These are phyloP conservation scores for Calocybe indica DNA, from an alignment of 768 basidiomycete species.

Conservation along the genomic window DNA sequence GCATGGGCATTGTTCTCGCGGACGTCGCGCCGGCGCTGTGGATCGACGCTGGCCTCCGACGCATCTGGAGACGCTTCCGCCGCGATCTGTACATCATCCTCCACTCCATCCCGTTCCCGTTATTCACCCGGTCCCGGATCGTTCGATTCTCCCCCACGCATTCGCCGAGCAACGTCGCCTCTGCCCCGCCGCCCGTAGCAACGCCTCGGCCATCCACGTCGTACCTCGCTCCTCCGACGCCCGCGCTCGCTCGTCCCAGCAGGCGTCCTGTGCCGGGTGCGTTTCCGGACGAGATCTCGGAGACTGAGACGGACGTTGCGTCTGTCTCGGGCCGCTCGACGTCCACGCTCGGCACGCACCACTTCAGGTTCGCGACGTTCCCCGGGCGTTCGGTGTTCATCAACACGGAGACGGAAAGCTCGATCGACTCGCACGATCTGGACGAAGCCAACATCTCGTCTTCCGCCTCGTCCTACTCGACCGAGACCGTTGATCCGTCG, in stretches of 20 bases:
- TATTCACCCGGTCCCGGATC: background rate
- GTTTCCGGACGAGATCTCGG: background rate
- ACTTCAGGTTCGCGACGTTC: too few relatives aligned
- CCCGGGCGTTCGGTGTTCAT: background rate
- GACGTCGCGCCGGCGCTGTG: slow-evolving; percentile 44
- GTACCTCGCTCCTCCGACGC: background rate
- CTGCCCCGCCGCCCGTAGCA: too few relatives aligned
- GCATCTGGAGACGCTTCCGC: slow-evolving; percentile 28
- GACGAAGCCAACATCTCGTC: background rate
- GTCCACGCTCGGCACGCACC: background rate
- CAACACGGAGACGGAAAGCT: background rate
- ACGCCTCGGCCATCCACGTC: too few relatives aligned
- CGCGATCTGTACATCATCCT: slow-evolving; percentile 16
- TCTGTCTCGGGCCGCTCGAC: background rate
- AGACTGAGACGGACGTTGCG: background rate
- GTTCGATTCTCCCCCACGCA: background rate
- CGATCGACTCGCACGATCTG: background rate
- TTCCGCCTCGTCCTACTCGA: background rate
- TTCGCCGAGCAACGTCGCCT: background rate
- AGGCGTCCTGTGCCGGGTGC: background rate
- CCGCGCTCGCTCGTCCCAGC: background rate
- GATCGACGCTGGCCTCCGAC: slow-evolving; percentile 33
- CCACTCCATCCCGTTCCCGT: background rate
- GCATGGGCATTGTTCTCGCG: slow-evolving; percentile 45
- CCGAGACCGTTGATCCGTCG: background rate